phyloP scores from a whole-genome alignment of 768 basidiomycete species.

The Leccinum uliginosum region DNA sequence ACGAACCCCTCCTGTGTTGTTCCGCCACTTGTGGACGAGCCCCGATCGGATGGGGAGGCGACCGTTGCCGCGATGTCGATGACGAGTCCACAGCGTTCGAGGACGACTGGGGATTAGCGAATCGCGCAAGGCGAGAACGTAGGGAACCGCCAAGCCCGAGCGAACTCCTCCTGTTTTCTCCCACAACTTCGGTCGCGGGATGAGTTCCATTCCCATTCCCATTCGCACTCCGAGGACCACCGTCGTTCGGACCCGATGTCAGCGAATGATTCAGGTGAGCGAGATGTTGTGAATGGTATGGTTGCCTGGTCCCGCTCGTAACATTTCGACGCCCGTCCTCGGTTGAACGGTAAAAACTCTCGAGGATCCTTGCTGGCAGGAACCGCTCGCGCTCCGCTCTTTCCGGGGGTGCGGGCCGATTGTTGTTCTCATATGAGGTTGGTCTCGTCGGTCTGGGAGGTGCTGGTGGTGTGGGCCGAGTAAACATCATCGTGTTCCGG shows the following conservation, averaged over 20 bases:
- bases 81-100: slow-evolving; percentile 3
- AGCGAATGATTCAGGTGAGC: slow-evolving; percentile 2
- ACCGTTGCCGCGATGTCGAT: slow-evolving; percentile 18
- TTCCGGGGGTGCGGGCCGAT: slow-evolving; percentile 8
- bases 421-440: slow-evolving; percentile 13
- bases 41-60: slow-evolving; percentile 22
- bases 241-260: neutral
- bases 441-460: slow-evolving; percentile 10
- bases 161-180: slow-evolving; percentile 18
- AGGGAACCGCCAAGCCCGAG: slow-evolving; percentile 22
- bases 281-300: slow-evolving; percentile 7
- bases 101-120: slow-evolving; percentile 17
- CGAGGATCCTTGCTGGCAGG: slow-evolving; percentile 18
- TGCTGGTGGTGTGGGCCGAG: slow-evolving; percentile 7
- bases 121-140: slow-evolving; percentile 25
- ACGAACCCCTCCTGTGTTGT: slow-evolving; percentile 9
- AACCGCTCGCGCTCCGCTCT: slow-evolving; percentile 25
- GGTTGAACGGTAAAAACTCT: slow-evolving; percentile 19
- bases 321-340: slow-evolving; percentile 24
- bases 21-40: slow-evolving; percentile 22
- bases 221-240: slow-evolving; percentile 3
- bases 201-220: slow-evolving; percentile 10
- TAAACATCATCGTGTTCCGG: slow-evolving; percentile 10
- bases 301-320: slow-evolving; percentile 4
- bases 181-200: slow-evolving; percentile 3